phyloP scores from a whole-genome alignment of 257 asterid genomes.

The Primulina huaijiensis region DNA sequence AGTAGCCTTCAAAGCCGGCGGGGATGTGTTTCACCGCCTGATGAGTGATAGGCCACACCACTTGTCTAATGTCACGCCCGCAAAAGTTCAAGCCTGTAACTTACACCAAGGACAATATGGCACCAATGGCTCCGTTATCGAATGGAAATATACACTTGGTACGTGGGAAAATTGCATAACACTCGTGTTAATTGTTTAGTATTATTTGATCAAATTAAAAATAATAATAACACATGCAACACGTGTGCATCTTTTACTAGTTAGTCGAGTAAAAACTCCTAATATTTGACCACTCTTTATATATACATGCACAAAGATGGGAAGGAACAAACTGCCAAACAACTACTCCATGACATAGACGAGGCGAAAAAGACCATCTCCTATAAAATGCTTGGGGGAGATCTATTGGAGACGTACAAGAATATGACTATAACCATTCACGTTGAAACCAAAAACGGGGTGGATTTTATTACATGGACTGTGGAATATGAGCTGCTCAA shows the following conservation, averaged over 20 bases:
- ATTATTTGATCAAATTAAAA: too few species aligned
- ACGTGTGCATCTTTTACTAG: too few species aligned
- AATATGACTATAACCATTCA: neutral
- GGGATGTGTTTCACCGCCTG: neutral
- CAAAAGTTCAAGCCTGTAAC: neutral
- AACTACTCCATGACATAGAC: conserved; percentile 6
- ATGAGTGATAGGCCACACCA: neutral
- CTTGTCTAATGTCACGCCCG: neutral
- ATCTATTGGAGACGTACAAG: conserved; percentile 4
- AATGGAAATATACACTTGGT: neutral
- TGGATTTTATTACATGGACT: conserved; percentile 8
- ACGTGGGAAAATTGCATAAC: neutral
- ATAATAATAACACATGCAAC: too few species aligned
- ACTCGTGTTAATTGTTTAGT: too few species aligned
- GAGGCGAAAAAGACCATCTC: neutral
- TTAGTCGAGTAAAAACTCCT: too few species aligned
- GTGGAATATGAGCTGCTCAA: conserved; percentile 15
- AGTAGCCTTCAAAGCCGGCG: neutral
- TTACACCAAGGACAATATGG: neutral
- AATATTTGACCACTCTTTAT: too few species aligned
- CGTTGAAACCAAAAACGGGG: neutral
- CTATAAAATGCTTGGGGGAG: conserved; percentile 8
- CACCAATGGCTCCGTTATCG: neutral
- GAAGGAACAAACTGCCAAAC: neutral
- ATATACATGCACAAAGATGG: neutral